Evolutionary conservation across 2,329 filamentous ascomycete species (phyloP).

Genomic region (Phaeoacremonium minimum): DNA sequence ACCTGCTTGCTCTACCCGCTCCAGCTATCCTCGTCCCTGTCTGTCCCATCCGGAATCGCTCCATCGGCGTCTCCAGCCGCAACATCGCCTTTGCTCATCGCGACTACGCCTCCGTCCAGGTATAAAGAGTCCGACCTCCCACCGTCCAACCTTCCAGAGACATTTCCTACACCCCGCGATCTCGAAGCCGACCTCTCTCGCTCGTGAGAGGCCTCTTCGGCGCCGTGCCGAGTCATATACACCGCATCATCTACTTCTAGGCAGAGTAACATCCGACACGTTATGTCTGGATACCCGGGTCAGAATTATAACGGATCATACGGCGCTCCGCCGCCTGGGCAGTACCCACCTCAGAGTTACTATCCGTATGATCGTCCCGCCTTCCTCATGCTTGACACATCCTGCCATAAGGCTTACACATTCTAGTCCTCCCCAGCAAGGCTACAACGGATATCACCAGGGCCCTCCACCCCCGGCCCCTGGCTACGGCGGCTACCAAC

Average conservation of each 20-base stretch:
- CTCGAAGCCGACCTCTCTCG: slow-evolving; percentile 4
- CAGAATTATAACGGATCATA: slow-evolving; percentile 33
- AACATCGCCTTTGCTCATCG: background rate
- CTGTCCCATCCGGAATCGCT: too few species aligned
- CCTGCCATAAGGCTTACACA: slow-evolving; percentile 1
- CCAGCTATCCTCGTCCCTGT: too few species aligned
- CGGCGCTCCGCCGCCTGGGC: slow-evolving; percentile 9
- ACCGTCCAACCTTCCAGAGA: too few species aligned
- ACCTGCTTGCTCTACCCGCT: too few species aligned
- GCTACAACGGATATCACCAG: slow-evolving; percentile 44
- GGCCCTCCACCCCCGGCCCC: slow-evolving; percentile 29
- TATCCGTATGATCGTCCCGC: slow-evolving; percentile 7
- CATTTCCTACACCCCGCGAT: too few species aligned
- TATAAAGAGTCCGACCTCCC: slow-evolving; percentile 1
- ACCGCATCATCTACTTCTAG: background rate
- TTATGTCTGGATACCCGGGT: slow-evolving; percentile 62
- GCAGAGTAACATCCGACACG: slow-evolving; percentile 5
- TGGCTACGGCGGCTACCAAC: slow-evolving; percentile 41
- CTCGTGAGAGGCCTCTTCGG: slow-evolving; percentile 11
- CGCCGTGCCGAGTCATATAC: slow-evolving; percentile 3
- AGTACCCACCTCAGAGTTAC: slow-evolving; percentile 10
- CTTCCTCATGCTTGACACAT: background rate
- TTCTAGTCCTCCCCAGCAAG: slow-evolving; percentile 32
- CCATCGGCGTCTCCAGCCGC: too few species aligned
- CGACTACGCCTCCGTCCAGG: background rate